Evolutionary conservation across 495 filamentous ascomycete genomes (phyloP).

Genomic region (Aspergillus incahuasiensis): DNA sequence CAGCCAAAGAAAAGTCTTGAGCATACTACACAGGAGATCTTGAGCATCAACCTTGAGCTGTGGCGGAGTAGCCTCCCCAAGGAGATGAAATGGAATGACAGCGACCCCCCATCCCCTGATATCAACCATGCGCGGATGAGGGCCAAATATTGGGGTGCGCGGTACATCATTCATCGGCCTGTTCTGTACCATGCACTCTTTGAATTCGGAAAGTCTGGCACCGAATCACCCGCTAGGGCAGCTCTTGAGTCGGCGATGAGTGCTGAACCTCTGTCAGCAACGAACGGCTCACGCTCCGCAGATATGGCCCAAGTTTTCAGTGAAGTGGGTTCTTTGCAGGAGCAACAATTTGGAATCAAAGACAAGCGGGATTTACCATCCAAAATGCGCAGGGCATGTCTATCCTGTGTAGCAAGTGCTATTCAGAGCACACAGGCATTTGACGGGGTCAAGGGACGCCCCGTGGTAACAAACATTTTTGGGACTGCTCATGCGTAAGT

Average conservation of each 20-base stretch:
- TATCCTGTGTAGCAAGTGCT: slow-evolving; percentile 64
- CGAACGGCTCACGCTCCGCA: slow-evolving; percentile 20
- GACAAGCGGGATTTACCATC: slow-evolving; percentile 27
- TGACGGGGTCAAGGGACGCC: slow-evolving; percentile 62
- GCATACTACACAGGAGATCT: slow-evolving; percentile 34
- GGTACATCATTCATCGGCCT: slow-evolving; percentile 83
- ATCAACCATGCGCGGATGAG: slow-evolving; percentile 82
- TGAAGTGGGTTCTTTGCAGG: slow-evolving; percentile 25
- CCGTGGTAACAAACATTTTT: slow-evolving; percentile 89
- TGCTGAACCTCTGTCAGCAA: slow-evolving; percentile 23
- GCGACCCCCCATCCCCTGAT: slow-evolving; percentile 61
- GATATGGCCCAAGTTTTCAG: slow-evolving; percentile 34
- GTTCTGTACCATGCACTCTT: slow-evolving; percentile 58
- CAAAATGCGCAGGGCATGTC: slow-evolving; percentile 47
- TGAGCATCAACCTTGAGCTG: slow-evolving; percentile 47
- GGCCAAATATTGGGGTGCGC: slow-evolving; percentile 90
- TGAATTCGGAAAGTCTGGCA: slow-evolving; percentile 4
- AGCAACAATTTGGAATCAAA: slow-evolving; percentile 4
- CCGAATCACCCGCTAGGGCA: slow-evolving; percentile 30
- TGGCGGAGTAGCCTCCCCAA: slow-evolving; percentile 43
- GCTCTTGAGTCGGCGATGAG: slow-evolving; percentile 22
- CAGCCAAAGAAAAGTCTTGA: too few species aligned
- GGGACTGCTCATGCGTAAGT: slow-evolving; percentile 96
- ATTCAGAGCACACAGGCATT: slow-evolving; percentile 85
- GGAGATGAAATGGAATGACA: slow-evolving; percentile 59